Conservation (phyloP, 2,329 filamentous ascomycete genomes). For the Fulvia fulva region DNA sequence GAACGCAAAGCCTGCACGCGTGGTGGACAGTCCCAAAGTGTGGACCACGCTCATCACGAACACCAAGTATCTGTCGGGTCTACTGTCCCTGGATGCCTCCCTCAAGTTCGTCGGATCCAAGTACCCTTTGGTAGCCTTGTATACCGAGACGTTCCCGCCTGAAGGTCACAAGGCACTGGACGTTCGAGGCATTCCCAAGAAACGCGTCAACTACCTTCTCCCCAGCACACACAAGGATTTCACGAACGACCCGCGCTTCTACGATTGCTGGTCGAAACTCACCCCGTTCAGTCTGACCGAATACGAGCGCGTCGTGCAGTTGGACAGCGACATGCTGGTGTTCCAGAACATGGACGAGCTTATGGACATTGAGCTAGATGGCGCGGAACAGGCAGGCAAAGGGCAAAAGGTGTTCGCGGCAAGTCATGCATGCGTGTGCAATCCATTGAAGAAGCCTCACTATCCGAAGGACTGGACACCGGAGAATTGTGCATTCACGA, state of each 20-base stretch:
- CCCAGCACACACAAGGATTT: constrained; percentile 65
- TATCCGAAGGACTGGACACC: constrained; percentile 71
- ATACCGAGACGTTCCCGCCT: constrained; percentile 70
- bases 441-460: constrained; percentile 71
- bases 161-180: constrained; percentile 67
- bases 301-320: constrained; percentile 74
- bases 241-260: constrained; percentile 75
- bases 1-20: constrained; percentile 26
- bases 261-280: constrained; percentile 87
- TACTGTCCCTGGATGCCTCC: constrained; percentile 75
- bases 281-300: constrained; percentile 71
- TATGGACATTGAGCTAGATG: constrained; percentile 75
- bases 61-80: constrained; percentile 72
- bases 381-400: constrained; percentile 47
- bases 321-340: constrained; percentile 87
- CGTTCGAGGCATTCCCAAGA: constrained; percentile 63
- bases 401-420: constrained; percentile 73
- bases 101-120: constrained; percentile 61
- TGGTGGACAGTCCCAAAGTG: constrained; percentile 51
- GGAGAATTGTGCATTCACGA: constrained; percentile 59
- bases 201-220: constrained; percentile 68
- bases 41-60: constrained; percentile 90
- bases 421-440: constrained; percentile 80
- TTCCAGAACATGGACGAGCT: constrained; percentile 85
- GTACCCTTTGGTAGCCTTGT: constrained; percentile 78